A percentile compares a stretch with the other conserved stretches of the same genome.
phyloP scores from a whole-genome alignment of 2,329 filamentous ascomycete genomes.

The Aureobasidium sp. region DNA sequence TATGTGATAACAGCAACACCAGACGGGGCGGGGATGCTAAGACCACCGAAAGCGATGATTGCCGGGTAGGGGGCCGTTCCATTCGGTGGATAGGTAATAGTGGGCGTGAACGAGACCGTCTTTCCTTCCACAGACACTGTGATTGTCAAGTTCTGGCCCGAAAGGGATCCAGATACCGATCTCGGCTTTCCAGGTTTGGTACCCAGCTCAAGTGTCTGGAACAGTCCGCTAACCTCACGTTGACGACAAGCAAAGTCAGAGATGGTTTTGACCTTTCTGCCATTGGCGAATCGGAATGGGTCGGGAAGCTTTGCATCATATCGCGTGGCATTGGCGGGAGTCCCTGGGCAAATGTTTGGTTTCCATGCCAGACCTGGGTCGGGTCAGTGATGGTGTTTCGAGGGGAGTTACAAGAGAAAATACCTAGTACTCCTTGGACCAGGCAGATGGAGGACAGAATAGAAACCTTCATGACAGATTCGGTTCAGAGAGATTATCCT shows the following conservation, averaged over 20 bases:
- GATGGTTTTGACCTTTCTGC: constrained; percentile 30
- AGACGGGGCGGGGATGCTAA: constrained; percentile 49
- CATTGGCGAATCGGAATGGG: constrained; percentile 34
- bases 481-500: too few species aligned
- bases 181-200: constrained; percentile 32
- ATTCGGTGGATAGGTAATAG: constrained; percentile 34
- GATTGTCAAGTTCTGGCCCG: constrained; percentile 30
- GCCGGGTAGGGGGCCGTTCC: constrained; percentile 47
- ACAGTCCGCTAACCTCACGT: constrained; percentile 30
- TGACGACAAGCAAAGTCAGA: constrained; percentile 33
- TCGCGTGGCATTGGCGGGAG: background rate
- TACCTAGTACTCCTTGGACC: background rate
- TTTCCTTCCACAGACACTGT: constrained; percentile 30
- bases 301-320: constrained; percentile 26
- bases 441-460: too few species aligned
- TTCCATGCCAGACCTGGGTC: background rate
- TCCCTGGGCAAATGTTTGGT: background rate
- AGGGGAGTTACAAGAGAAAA: too few species aligned
- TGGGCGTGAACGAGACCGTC: constrained; percentile 32
- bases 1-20: constrained; percentile 53
- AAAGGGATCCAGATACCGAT: constrained; percentile 28
- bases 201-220: constrained; percentile 34
- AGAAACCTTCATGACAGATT: too few species aligned
- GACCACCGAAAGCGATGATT: constrained; percentile 51
- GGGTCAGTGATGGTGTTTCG: background rate